Evolutionary conservation across 768 basidiomycete genomes (phyloP), one percentile per base, ranked within the genome.

Genomic region (Podaxis sp.): DNA sequence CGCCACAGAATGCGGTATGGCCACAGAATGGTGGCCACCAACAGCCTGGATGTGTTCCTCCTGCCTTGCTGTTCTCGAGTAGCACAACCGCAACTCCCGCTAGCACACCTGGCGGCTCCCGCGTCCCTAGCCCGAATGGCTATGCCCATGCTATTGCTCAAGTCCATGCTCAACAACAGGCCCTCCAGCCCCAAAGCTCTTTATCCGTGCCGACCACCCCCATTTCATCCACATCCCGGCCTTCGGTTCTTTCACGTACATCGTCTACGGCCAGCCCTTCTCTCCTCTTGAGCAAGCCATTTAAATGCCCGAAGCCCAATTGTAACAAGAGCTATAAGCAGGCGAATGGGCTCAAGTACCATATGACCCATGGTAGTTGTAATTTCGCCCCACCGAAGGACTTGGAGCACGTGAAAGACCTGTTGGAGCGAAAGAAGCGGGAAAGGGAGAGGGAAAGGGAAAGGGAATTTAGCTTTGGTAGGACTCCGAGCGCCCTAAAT

Each of bases 251-350:
- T 37, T 57, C 61, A 42, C 62, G 40, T 58, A 63, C n/a, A 64
- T 67, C 21, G 66, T 74, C 47, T 63, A 74, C 36, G 64, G 69
- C 78, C 79, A 63, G 83, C 13, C 77, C 86, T 0, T 84, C 87
- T 3, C 73, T 90, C n/a, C 73, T 91, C 40, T 75, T 90, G 52
- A 86, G 85, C 61, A 95, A 95, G 73, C 92, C 93, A 3, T 95
- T 94, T 84, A 82, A 86, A 50, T 98, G 95, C 78, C 95, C 95
- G 9, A 95, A 95, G 72, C 87, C 91, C 0, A 93, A 94, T 64
- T 98, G 95, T 79, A 93, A 91, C 77, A 98, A 98, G 80, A 84
- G 84, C 55, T 97, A 96, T 79, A 96, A 96, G 79, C 94, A 96
- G 74, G 92, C 92, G 46, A 97, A 97, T 66, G 88, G 95, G 10